Conservation (phyloP, 2,329 filamentous ascomycete genomes). For the Pseudocercospora eumusae region DNA sequence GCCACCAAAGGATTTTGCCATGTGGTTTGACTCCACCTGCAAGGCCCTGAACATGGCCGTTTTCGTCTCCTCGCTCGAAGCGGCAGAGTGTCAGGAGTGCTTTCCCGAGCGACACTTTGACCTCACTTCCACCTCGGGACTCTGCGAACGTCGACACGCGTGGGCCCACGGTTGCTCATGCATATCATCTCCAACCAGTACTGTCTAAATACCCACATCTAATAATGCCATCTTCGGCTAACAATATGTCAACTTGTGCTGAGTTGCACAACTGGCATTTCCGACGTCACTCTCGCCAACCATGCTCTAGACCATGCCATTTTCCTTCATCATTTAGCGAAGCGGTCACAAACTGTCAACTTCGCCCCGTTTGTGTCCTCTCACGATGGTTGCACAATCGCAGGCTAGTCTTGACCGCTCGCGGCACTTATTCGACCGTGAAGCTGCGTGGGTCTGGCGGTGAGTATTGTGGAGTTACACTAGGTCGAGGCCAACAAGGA, state of each 20-base stretch:
- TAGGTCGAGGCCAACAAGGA: not conserved
- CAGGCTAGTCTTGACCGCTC: conserved; percentile 3
- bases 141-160: too few species aligned
- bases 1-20: conserved; percentile 4
- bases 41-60: conserved; percentile 4
- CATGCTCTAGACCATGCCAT: conserved; percentile 3
- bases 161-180: too few species aligned
- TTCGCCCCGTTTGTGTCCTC: not conserved
- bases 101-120: too few species aligned
- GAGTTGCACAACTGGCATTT: not conserved
- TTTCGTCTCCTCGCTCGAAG: conserved; percentile 1
- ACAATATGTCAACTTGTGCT: not conserved
- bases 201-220: not conserved
- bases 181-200: too few species aligned
- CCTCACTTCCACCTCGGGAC: too few species aligned
- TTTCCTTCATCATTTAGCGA: not conserved
- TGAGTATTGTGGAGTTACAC: conserved; percentile 8
- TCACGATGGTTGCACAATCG: not conserved
- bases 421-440: not conserved
- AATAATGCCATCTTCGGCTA: not conserved
- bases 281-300: not conserved
- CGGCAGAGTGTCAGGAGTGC: not conserved
- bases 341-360: not conserved
- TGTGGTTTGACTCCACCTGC: conserved; percentile 1
- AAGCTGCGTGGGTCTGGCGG: conserved; percentile 1